Conservation (phyloP, 2,329 filamentous ascomycete genomes). For the Cladosporium austrohemisphaericum region DNA sequence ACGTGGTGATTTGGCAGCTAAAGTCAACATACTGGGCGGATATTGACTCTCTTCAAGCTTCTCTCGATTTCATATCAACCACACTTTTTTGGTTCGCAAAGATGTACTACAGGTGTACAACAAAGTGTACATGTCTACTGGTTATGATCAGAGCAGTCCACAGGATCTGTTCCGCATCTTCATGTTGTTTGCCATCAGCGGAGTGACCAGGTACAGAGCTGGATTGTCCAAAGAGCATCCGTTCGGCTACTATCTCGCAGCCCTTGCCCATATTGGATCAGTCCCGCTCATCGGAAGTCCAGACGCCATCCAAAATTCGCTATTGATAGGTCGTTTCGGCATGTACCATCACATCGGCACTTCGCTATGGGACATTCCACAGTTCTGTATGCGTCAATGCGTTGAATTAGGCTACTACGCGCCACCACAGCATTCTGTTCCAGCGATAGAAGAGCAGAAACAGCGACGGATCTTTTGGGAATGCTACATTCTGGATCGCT, state of each 20-base stretch:
- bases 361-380: slow-evolving; percentile 42
- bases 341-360: slow-evolving; percentile 43
- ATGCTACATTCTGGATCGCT: slow-evolving; percentile 45
- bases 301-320: slow-evolving; percentile 39
- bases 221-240: slow-evolving; percentile 35
- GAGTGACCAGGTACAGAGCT: slow-evolving; percentile 35
- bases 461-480: slow-evolving; percentile 44
- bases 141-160: slow-evolving; percentile 3
- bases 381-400: slow-evolving; percentile 41
- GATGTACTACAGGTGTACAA: slow-evolving; percentile 15
- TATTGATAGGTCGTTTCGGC: slow-evolving; percentile 41
- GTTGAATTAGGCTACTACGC: slow-evolving; percentile 38
- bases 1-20: neutral
- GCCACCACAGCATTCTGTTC: slow-evolving; percentile 5
- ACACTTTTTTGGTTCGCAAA: slow-evolving; percentile 11
- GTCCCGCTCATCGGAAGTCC: slow-evolving; percentile 34
- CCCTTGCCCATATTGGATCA: slow-evolving; percentile 32
- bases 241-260: slow-evolving; percentile 40
- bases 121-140: slow-evolving; percentile 4
- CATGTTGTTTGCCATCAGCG: slow-evolving; percentile 39
- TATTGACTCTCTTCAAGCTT: slow-evolving; percentile 9
- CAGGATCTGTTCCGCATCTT: slow-evolving; percentile 37
- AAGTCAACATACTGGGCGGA: no score
- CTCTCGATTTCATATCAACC: slow-evolving; percentile 17
- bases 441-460: slow-evolving; percentile 36